phyloP scores from a whole-genome alignment of 2,329 filamentous ascomycete species.

The Ophiocordyceps sinensis region DNA sequence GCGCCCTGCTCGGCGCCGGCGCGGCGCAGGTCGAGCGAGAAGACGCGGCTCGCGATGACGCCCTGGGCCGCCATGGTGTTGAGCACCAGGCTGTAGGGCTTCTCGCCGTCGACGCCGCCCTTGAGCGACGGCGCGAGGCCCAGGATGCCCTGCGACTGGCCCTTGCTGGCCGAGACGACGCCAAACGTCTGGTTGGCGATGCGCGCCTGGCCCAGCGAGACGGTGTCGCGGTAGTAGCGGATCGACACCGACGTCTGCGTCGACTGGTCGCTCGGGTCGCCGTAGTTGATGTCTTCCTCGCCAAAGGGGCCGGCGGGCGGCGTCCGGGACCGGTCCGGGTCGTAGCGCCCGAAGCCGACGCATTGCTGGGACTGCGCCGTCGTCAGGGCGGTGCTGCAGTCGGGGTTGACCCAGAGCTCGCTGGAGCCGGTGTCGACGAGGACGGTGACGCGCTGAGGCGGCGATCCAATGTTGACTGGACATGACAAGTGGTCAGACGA shows the following conservation, averaged over 20 bases:
- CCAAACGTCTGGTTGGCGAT: constrained; percentile 35
- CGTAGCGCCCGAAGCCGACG: constrained; percentile 25
- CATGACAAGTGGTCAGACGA: too few relatives aligned
- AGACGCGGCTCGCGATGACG: constrained; percentile 33
- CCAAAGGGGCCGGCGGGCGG: constrained; percentile 22
- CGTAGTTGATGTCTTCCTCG: constrained; percentile 22
- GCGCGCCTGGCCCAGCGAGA: constrained; percentile 27
- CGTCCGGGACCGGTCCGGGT: constrained; percentile 24
- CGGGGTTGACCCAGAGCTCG: constrained; percentile 40
- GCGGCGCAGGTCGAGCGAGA: constrained; percentile 34
- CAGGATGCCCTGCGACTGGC: constrained; percentile 36
- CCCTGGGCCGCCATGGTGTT: constrained; percentile 32
- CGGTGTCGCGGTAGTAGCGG: constrained; percentile 29
- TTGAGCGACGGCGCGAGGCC: constrained; percentile 30
- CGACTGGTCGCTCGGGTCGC: constrained; percentile 20
- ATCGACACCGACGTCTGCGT: constrained; percentile 25
- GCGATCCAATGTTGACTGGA: constrained; percentile 29
- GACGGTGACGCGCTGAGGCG: constrained; percentile 27
- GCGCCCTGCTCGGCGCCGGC: constrained; percentile 27
- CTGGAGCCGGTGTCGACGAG: constrained; percentile 37
- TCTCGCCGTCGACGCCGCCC: constrained; percentile 19
- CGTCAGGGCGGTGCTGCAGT: constrained; percentile 25
- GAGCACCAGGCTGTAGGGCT: constrained; percentile 38
- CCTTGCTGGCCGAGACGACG: constrained; percentile 26
- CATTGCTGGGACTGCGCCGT: constrained; percentile 22